These are phyloP conservation scores for Neurospora crassa DNA, from an alignment of 2,329 filamentous ascomycete genomes.

Conservation along the genomic window DNA sequence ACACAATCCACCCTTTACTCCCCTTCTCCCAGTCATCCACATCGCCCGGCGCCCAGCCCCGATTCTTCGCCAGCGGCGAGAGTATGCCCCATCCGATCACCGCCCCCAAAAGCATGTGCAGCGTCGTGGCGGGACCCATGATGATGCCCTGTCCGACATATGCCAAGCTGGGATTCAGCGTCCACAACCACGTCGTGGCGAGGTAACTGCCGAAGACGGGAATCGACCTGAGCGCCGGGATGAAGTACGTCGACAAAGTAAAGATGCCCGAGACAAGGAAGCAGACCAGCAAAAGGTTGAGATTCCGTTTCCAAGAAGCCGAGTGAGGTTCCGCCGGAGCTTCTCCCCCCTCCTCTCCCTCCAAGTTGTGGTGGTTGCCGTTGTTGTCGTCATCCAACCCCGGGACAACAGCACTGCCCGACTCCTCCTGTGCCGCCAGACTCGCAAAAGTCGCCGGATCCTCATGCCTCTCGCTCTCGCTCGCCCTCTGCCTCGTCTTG, in stretches of 20 bases:
- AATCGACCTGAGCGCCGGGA: slow-evolving; percentile 75
- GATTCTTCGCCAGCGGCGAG: slow-evolving; percentile 76
- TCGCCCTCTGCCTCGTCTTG: slow-evolving; percentile 21
- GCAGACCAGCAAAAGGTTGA: slow-evolving; percentile 45
- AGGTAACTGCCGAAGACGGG: slow-evolving; percentile 72
- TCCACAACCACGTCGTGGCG: slow-evolving; percentile 83
- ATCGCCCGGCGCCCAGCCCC: slow-evolving; percentile 80
- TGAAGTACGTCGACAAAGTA: slow-evolving; percentile 82
- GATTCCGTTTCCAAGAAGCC: slow-evolving; percentile 33
- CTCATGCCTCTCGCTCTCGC: neutral
- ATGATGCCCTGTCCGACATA: slow-evolving; percentile 98
- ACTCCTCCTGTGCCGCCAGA: slow-evolving; percentile 11
- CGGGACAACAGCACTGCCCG: slow-evolving; percentile 15
- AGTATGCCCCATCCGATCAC: slow-evolving; percentile 83
- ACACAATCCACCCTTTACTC: slow-evolving; percentile 98
- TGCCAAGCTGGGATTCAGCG: slow-evolving; percentile 89
- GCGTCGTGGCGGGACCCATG: slow-evolving; percentile 90
- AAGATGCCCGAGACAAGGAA: slow-evolving; percentile 53
- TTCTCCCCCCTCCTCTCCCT: slow-evolving; percentile 17
- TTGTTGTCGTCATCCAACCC: neutral
- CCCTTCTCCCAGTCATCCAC: slow-evolving; percentile 85
- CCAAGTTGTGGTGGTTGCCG: neutral
- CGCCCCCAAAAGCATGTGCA: slow-evolving; percentile 91
- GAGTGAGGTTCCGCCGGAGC: slow-evolving; percentile 21
- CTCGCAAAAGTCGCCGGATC: slow-evolving; percentile 20